Evolutionary conservation across 2,329 filamentous ascomycete species (phyloP), one percentile per base, ranked within the genome.

Genomic region (Exutisphaerella laricina): DNA sequence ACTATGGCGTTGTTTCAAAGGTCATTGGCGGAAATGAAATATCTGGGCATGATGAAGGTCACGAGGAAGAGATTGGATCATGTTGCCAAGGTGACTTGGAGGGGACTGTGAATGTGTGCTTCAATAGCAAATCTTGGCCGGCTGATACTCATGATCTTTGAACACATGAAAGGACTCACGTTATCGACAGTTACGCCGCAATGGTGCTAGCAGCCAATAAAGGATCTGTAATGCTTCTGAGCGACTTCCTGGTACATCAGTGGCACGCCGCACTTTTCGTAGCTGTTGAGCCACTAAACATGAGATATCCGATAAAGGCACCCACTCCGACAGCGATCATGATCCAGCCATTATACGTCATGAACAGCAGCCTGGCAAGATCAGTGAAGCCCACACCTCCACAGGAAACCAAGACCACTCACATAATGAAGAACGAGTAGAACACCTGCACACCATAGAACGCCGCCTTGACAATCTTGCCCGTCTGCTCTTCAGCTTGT

Each of bases 351-450:
- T 98, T 98, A 70, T 98, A 98, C n/a, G 92, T 98, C 92, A 98
- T 98, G 69, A 98, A 98, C 16, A 98, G 70, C 48, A 98, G 74
- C 92, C 90, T 97, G 46, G 1, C 10, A 1, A 23, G n/a, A 17
- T 51, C 29, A 51, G 38, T 32, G 5, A 7, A 5, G 5, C 13
- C 23, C 4, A 2, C 12, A 4, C 6, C 8, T 22, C n/a, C n/a
- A 13, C 20, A 8, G 18, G 22, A 18, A n/a, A 10, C 40, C 4
- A 39, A 8, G n/a, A 14, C 25, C 23, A 82, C 90, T 81, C 66
- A 96, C 92, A 98, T 98, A 64, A 98, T 89, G 76, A 98, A 97
- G 61, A 98, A 97, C 34, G 89, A 94, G 67, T 98, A 98, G 67
- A 97, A 97, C 55, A 92, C 94, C 72, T 98, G 92, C 39, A 92